These are phyloP conservation scores for Knoxdaviesia proteae DNA, from an alignment of 2,329 filamentous ascomycete genomes.

Conservation along the genomic window DNA sequence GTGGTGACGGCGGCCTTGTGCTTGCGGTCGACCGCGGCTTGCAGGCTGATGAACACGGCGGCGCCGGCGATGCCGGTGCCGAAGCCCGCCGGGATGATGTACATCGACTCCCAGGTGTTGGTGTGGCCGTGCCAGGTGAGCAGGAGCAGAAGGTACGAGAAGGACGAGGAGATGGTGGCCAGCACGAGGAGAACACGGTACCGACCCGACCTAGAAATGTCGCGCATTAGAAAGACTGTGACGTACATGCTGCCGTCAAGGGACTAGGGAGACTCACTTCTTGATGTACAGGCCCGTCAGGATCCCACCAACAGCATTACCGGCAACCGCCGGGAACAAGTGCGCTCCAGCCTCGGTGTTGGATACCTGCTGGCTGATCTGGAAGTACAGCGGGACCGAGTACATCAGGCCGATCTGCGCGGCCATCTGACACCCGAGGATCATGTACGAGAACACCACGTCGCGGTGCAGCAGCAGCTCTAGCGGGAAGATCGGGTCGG, in stretches of 20 bases:
- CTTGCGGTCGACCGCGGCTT: constrained; percentile 16
- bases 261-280: constrained; percentile 9
- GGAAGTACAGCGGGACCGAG: constrained; percentile 48
- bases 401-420: constrained; percentile 36
- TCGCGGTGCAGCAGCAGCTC: constrained; percentile 27
- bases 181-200: constrained; percentile 35
- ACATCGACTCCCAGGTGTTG: constrained; percentile 30
- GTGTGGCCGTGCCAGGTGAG: constrained; percentile 40
- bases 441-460: constrained; percentile 29
- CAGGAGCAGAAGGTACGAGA: constrained; percentile 30
- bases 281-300: constrained; percentile 35
- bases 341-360: constrained; percentile 37
- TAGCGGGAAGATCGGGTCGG: constrained; percentile 38
- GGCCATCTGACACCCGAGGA: constrained; percentile 28
- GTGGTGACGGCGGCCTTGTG: constrained; percentile 20
- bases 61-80: constrained; percentile 19
- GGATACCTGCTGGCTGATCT: constrained; percentile 35
- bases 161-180: constrained; percentile 24
- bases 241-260: background rate
- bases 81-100: constrained; percentile 30
- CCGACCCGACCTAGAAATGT: constrained; percentile 26
- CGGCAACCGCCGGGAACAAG: constrained; percentile 44
- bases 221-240: background rate
- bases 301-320: constrained; percentile 44
- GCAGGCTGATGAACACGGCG: constrained; percentile 20